A percentile compares a stretch with the other conserved stretches of the same genome.
These are phyloP conservation scores for Fomitopsis pinicola DNA, from an alignment of 1,284 basidiomycete genomes.

Conservation along the genomic window DNA sequence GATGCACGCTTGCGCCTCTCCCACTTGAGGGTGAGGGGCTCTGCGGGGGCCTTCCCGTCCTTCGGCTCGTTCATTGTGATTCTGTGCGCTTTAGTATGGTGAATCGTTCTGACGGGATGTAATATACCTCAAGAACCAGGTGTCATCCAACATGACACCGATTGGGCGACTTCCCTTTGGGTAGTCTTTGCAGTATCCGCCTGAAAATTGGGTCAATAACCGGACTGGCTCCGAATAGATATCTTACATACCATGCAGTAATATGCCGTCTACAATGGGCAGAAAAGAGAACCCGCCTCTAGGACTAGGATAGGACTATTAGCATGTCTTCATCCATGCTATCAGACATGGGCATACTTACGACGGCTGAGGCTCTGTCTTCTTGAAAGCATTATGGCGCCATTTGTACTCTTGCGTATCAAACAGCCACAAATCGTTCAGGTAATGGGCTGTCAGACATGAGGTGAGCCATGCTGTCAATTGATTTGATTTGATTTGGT, in stretches of 20 bases:
- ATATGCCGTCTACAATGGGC: slow-evolving; percentile 73
- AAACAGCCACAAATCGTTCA: slow-evolving; percentile 88
- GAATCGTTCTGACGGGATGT: not conserved
- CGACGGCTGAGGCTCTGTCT: slow-evolving; percentile 70
- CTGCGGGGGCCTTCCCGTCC: slow-evolving; percentile 33
- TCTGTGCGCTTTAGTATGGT: slow-evolving; percentile 17
- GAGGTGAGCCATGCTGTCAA: not conserved
- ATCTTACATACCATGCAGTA: slow-evolving; percentile 66
- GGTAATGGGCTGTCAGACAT: slow-evolving; percentile 62
- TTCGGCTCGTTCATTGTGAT: slow-evolving; percentile 31
- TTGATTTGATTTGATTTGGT: too few relatives aligned
- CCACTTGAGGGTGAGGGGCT: slow-evolving; percentile 72
- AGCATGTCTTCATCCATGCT: not conserved
- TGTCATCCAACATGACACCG: slow-evolving; percentile 88
- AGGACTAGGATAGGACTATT: slow-evolving; percentile 42
- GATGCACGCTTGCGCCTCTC: slow-evolving; percentile 73
- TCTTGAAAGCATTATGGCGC: slow-evolving; percentile 74
- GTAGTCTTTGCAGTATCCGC: slow-evolving; percentile 93
- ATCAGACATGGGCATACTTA: slow-evolving; percentile 27
- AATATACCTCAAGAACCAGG: slow-evolving; percentile 80
- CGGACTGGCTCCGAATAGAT: not conserved
- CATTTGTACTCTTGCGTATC: slow-evolving; percentile 88
- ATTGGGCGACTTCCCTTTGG: slow-evolving; percentile 82
- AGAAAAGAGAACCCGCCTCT: slow-evolving; percentile 89
- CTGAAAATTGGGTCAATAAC: slow-evolving; percentile 27